Conservation (phyloP, 345 rosid genomes). For the Populus euphratica region DNA sequence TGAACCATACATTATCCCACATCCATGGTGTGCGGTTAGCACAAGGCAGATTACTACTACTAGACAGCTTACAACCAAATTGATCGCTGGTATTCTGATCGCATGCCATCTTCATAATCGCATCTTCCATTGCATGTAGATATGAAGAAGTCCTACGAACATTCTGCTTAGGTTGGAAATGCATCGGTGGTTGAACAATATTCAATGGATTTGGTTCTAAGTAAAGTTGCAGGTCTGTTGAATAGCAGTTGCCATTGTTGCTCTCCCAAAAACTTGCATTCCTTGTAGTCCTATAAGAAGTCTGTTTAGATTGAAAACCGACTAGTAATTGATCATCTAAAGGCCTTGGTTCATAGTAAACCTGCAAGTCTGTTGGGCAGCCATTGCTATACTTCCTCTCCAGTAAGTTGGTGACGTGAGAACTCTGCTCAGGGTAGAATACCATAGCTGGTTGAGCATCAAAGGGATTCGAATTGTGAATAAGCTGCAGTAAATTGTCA, state of each 20-base stretch:
- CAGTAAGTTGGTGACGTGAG: neutral
- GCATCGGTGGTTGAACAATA: neutral
- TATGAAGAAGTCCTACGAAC: neutral
- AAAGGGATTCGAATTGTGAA: neutral
- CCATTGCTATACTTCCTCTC: too few relatives aligned
- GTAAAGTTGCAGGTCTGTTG: neutral
- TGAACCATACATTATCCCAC: neutral
- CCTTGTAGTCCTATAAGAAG: too few relatives aligned
- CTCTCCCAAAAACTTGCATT: too few relatives aligned
- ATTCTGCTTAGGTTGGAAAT: neutral
- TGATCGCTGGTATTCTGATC: neutral
- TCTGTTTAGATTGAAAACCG: too few relatives aligned
- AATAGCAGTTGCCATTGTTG: too few relatives aligned
- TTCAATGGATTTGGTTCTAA: neutral
- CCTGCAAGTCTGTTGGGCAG: neutral
- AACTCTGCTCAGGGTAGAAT: neutral
- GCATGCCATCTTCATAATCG: too few relatives aligned
- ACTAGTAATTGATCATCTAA: too few relatives aligned
- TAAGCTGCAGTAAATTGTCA: neutral
- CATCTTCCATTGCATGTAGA: neutral
- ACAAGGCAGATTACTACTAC: neutral
- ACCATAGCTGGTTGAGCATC: neutral
- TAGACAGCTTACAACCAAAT: neutral
- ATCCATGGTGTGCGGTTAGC: neutral
- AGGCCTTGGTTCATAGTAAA: neutral